Evolutionary conservation across 169 alveolate genomes (phyloP), one percentile per base, ranked within the genome.

Genomic region (Plasmodium relictum): DNA sequence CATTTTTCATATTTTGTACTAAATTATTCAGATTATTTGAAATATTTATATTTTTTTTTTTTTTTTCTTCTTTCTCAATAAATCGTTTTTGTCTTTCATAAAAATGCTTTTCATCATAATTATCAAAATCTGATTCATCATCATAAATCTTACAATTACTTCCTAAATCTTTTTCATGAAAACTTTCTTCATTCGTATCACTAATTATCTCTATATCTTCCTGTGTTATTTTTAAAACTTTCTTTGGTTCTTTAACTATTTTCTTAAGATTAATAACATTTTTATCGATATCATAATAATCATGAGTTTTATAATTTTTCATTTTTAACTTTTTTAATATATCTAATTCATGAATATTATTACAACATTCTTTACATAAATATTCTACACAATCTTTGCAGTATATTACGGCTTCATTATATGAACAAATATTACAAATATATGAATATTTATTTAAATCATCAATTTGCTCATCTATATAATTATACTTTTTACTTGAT

Each of bases 321-420:
- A 22, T 37, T 54, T 68, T 68, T n/a, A 69, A 24, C 24, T 69
- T 69, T 44, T 83, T 69, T 66, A 69, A 26, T 0, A 52, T 20
- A 65, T 83, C 83, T 37, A 18, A 26, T 31, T 83, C 73, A 16
- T 83, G 91, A 68, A 83, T 83, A 45, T 22, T 68, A 12, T 45
- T 26, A 59, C 80, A 83, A 31, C 91, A 83, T 39, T 65, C 65
- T 83, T 68, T 22, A 59, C 91, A 83, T 31, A 83, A 61, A 41
- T 83, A 83, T 72, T 83, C 91, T 6, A 83, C 83, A 41, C 91
- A 83, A 44, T 83, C 91, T n/a, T 83, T 83, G 50, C 91, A 83
- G 26, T 83, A 83, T 24, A 83, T 68, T 31, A 41, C 48, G 2
- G 91, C 91, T 83, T 83, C 91, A 59, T 56, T 83, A 56, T 44